Conservation (phyloP, 2,329 filamentous ascomycete species). For the Clonostachys rhizophaga region DNA sequence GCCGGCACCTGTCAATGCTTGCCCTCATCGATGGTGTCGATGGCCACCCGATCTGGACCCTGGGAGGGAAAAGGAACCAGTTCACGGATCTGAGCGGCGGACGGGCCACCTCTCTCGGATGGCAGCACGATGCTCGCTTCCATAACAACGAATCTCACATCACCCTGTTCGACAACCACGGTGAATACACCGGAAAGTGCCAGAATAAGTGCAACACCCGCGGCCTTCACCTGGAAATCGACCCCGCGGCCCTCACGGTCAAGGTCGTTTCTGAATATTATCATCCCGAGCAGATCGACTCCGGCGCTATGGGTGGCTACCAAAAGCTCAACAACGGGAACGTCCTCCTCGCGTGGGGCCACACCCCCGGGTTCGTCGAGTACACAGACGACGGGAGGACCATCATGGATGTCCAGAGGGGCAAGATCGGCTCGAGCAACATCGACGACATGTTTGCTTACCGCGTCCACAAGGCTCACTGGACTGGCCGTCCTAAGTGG, state of each 20-base stretch:
- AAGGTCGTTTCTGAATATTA: slow-evolving; percentile 18
- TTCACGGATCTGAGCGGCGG: slow-evolving; percentile 26
- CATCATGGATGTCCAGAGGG: slow-evolving; percentile 17
- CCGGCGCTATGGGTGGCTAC: slow-evolving; percentile 17
- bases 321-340: slow-evolving; percentile 18
- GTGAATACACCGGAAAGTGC: slow-evolving; percentile 19
- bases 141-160: slow-evolving; percentile 18
- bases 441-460: slow-evolving; percentile 18
- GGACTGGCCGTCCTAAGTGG: slow-evolving; percentile 18
- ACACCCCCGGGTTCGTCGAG: slow-evolving; percentile 18
- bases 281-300: slow-evolving; percentile 15
- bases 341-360: slow-evolving; percentile 17
- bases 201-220: slow-evolving; percentile 16
- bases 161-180: slow-evolving; percentile 32
- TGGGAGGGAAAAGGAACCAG: slow-evolving; percentile 26
- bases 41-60: slow-evolving; percentile 24
- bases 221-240: slow-evolving; percentile 20
- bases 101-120: slow-evolving; percentile 25
- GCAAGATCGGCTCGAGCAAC: slow-evolving; percentile 10
- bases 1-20: slow-evolving; percentile 20
- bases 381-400: slow-evolving; percentile 13
- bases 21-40: slow-evolving; percentile 18
- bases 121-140: slow-evolving; percentile 30
- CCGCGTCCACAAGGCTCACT: slow-evolving; percentile 16
- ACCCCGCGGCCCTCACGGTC: slow-evolving; percentile 17